Conservation (phyloP, 1,139 yeast species). For the Pichia norvegensis region DNA sequence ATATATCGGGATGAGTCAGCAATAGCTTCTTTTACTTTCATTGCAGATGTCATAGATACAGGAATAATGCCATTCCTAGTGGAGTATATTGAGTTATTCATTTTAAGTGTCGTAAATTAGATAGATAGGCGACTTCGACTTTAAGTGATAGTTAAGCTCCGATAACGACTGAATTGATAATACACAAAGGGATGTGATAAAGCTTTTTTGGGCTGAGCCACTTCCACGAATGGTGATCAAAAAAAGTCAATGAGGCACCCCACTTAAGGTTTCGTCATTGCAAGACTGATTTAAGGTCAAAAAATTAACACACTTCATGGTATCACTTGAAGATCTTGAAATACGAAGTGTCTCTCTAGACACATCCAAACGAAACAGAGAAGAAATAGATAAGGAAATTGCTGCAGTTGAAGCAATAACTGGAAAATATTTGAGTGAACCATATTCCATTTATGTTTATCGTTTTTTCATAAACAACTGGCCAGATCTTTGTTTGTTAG, state of each 20-base stretch:
- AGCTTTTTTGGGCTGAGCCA: neutral
- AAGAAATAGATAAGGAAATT: constrained; percentile 21
- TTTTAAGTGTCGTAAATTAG: neutral
- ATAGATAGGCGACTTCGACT: too few relatives aligned
- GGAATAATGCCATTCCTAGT: constrained; percentile 4
- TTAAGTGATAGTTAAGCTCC: too few relatives aligned
- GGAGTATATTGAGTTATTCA: constrained; percentile 5
- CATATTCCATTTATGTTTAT: constrained; percentile 65
- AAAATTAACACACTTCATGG: neutral
- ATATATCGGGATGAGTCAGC: too few relatives aligned
- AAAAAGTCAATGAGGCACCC: too few relatives aligned
- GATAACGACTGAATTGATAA: too few relatives aligned
- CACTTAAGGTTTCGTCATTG: too few relatives aligned
- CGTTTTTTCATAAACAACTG: constrained; percentile 61
- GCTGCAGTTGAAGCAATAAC: constrained; percentile 34
- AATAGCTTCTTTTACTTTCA: constrained; percentile 4
- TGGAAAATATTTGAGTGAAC: constrained; percentile 60
- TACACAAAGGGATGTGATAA: neutral
- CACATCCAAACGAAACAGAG: constrained; percentile 7
- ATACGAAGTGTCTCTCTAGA: constrained; percentile 20
- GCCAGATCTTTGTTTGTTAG: constrained; percentile 56
- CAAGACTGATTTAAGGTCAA: too few relatives aligned
- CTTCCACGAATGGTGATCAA: neutral
- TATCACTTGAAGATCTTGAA: constrained; percentile 8
- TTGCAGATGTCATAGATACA: constrained; percentile 1